Evolutionary conservation across 2,329 filamentous ascomycete species (phyloP), one percentile per base, ranked within the genome.

Genomic region (Fusarium siculi): DNA sequence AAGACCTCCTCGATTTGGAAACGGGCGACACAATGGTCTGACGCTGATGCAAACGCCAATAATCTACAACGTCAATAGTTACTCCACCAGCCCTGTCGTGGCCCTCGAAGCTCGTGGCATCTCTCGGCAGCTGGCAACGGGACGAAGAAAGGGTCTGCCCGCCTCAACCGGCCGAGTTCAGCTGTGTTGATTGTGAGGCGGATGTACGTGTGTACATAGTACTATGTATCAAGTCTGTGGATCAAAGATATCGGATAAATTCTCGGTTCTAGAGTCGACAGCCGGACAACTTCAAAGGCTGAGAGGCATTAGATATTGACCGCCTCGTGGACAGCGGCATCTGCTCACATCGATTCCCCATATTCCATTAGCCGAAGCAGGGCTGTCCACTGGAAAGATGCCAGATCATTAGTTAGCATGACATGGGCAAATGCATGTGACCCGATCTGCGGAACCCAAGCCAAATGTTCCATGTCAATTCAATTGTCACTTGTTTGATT

Each of bases 391-490:
- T 68, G 55, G 70, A 53, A 64, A 67, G 69, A 50, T 42, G 70
- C 70, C 72, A 77, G 70, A 75, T 76, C 68, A 65, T 64, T 65
- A 69, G 44, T 46, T 50, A 56, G 42, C 36, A 36, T 39, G 37
- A 46, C 69, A 75, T 66, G 61, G 66, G 63, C 65, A 65, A 68
- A 75, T 77, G 76, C 76, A 77, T 77, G 76, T 78, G 76, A 77
- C 75, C 61, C 65, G 58, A 77, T 77, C 68, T 73, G 68, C 70
- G 68, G 60, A 74, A 68, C 61, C 57, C 57, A 53, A 61, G n/a
- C 32, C 32, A 52, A 36, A 36, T 25, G 36, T 54, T 54, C 50
- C 50, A 54, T 54, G 34, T 40, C 25, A 54, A 25, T 34, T 55
- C 54, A 57, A 42, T 55, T 30, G 53, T 59, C 53, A 53, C 39